These are phyloP conservation scores for Citrus australasica DNA, from an alignment of 345 rosid species.

Conservation along the genomic window DNA sequence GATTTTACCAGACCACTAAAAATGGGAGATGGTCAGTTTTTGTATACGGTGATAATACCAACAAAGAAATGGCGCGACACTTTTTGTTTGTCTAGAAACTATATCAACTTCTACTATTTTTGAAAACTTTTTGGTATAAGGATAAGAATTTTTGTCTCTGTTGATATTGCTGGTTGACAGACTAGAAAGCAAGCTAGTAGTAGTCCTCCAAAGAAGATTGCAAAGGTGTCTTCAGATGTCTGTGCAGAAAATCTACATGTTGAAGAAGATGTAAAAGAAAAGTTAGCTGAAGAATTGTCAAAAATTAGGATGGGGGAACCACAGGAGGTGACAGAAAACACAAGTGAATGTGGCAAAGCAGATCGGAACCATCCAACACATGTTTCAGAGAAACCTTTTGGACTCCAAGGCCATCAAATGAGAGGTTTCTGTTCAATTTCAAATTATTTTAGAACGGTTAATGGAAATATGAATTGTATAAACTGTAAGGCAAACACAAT, in stretches of 20 bases:
- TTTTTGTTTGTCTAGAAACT: background rate
- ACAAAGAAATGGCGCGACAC: background rate
- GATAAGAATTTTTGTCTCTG: background rate
- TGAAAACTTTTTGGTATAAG: background rate
- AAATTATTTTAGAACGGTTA: background rate
- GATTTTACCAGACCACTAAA: background rate
- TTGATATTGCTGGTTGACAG: slow-evolving; percentile 38
- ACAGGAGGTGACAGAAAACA: slow-evolving; percentile 27
- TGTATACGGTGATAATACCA: slow-evolving; percentile 6
- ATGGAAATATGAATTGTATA: background rate
- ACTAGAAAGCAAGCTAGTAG: slow-evolving; percentile 33
- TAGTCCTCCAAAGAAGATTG: slow-evolving; percentile 31
- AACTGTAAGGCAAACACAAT: background rate
- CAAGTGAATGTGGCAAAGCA: slow-evolving; percentile 17
- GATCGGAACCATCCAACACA: slow-evolving; percentile 13
- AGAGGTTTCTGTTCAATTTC: slow-evolving; percentile 29
- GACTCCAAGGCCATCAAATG: slow-evolving; percentile 13
- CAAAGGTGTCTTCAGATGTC: slow-evolving; percentile 26
- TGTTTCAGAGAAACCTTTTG: slow-evolving; percentile 12
- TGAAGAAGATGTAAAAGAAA: slow-evolving; percentile 50
- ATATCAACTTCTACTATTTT: background rate
- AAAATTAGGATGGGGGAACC: slow-evolving; percentile 67
- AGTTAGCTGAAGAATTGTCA: slow-evolving; percentile 70
- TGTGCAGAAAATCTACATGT: slow-evolving; percentile 31
- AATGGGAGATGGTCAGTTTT: background rate